Base-by-base conservation (phyloP, 2,329 filamentous ascomycete species). In the Monosporascus ibericus region DNA sequence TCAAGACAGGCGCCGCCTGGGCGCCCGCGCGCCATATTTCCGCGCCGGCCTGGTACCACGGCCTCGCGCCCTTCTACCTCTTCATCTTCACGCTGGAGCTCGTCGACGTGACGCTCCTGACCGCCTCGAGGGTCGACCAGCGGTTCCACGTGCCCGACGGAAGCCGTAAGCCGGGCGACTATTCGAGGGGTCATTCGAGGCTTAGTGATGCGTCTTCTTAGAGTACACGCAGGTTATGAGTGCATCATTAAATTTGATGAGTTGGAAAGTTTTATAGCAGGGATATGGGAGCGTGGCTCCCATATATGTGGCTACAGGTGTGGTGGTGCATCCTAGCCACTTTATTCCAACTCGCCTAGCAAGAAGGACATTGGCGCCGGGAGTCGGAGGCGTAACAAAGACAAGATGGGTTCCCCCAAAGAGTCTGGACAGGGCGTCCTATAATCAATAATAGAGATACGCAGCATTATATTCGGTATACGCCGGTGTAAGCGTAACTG, bases 31-130 rank as follows among this genome's bases (percentile, higher is more conserved):
- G 58, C 5, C 60, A 55, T 0, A 44, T 55, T 8, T 52, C 42
- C 5, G 20, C 63, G 22, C 63, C 63, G 5, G 59, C 66, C 9
- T 59, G 70, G 55, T 72, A 65, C 24, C 60, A 67, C 37, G 58
- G 62, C 49, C 68, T 65, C 40, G 53, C 63, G 2, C 63, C 63
- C 0, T 70, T 72, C 49, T 72, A 72, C 55, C 58, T 63, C 20
- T 70, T 70, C 37, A 58, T 61, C 37, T 72, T 70, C 51, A 52
- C 60, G 6, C 56, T 70, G 4, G 70, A 72, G 50, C 55, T 67
- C 27, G 15, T 60, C 4, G 59, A 63, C 3, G 42, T 67, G 20
- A 50, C 47, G 14, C 48, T 63, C 18, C 48, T 63, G 22, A 59
- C 56, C 3, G n/a, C 57, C 4, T 37, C 48, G 2, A 56, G 64